phyloP scores from a whole-genome alignment of 78 protist genomes.

The Tieghemostelium lacteum region DNA sequence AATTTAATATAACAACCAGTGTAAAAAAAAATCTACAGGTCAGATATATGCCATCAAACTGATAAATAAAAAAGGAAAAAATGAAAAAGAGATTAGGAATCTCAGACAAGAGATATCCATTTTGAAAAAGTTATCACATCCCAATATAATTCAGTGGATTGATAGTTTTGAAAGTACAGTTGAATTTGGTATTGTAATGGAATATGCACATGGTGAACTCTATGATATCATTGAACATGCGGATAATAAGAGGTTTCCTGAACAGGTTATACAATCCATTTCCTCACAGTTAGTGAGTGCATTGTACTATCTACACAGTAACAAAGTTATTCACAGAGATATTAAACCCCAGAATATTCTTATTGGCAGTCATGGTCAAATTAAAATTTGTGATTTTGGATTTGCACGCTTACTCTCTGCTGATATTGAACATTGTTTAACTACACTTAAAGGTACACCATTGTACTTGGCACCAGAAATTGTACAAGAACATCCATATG shows the following conservation, averaged over 20 bases:
- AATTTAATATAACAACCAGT: not conserved
- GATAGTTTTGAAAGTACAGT: conserved; percentile 88
- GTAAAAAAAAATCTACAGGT: conserved; percentile 80
- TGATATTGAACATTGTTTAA: conserved; percentile 81
- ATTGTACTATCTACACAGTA: conserved; percentile 89
- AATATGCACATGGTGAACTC: conserved; percentile 75
- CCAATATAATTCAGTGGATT: conserved; percentile 88
- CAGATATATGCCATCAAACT: conserved; percentile 91
- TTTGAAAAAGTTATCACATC: conserved; percentile 81
- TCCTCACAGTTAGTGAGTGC: conserved; percentile 89
- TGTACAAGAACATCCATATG: conserved; percentile 93
- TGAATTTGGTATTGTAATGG: conserved; percentile 90
- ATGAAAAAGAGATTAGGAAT: conserved; percentile 78
- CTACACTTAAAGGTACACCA: conserved; percentile 96
- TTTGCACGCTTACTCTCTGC: conserved; percentile 86
- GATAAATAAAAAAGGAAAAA: conserved; percentile 87
- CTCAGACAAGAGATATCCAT: conserved; percentile 90
- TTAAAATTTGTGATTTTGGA: conserved; percentile 94
- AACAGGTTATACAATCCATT: conserved; percentile 78
- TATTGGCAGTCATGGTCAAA: conserved; percentile 80
- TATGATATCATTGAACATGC: conserved; percentile 43
- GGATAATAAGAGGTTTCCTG: conserved; percentile 88
- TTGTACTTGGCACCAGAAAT: conserved; percentile 97
- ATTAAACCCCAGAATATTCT: conserved; percentile 96
- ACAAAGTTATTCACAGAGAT: conserved; percentile 94